These are phyloP conservation scores for Alloteropsis angusta DNA, from an alignment of 202 grass and related monocot genomes.

Conservation along the genomic window DNA sequence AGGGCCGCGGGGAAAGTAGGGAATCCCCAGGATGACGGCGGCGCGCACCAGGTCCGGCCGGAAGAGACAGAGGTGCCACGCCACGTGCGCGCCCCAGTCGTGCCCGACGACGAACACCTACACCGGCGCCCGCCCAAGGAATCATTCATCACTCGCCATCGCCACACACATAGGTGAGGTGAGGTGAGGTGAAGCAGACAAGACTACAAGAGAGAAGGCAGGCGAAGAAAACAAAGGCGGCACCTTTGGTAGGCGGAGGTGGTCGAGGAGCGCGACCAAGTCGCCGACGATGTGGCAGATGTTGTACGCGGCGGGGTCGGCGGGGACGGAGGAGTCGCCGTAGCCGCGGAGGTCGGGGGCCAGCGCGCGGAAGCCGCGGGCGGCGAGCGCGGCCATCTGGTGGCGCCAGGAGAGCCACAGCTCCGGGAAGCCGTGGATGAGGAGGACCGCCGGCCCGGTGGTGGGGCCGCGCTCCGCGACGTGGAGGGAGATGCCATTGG, in stretches of 20 bases:
- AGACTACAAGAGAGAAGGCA: not conserved
- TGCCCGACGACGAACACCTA: constrained; percentile 28
- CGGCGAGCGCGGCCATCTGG: constrained; percentile 47
- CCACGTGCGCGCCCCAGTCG: constrained; percentile 41
- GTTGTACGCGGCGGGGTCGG: constrained; percentile 26
- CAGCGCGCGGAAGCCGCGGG: constrained; percentile 45
- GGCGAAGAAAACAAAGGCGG: not conserved
- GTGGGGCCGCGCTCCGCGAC: constrained; percentile 32
- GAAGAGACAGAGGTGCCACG: constrained; percentile 52
- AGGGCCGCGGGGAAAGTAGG: constrained; percentile 32
- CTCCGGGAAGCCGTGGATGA: constrained; percentile 67
- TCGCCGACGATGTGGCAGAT: constrained; percentile 44
- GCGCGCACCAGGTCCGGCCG: constrained; percentile 47
- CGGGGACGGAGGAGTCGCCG: constrained; percentile 41
- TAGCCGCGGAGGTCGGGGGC: constrained; percentile 48
- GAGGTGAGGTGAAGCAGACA: not conserved
- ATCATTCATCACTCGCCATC: not conserved
- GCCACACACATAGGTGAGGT: not conserved
- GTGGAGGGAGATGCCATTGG: constrained; percentile 19
- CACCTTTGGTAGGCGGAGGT: constrained; percentile 43
- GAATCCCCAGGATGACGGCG: constrained; percentile 23
- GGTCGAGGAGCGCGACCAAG: constrained; percentile 32
- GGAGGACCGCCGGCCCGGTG: constrained; percentile 25
- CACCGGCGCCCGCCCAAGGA: not conserved
- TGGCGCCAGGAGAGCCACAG: constrained; percentile 60